phyloP scores from a whole-genome alignment of 257 asterid genomes.

The Plantago ovata region DNA sequence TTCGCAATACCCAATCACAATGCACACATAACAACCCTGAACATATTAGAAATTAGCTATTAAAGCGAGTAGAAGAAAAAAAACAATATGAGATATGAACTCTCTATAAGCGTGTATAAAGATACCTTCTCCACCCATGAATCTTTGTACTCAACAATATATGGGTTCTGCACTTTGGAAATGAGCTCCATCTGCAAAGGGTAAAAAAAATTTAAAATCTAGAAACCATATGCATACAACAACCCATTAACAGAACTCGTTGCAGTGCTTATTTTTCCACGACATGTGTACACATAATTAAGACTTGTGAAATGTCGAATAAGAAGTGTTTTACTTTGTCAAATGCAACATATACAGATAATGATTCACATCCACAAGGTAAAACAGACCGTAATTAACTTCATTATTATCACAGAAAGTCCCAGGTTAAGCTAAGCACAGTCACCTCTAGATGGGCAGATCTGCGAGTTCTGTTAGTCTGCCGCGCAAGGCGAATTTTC shows the following conservation, averaged over 20 bases:
- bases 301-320: too few species aligned
- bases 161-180: slow-evolving; percentile 69
- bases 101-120: neutral
- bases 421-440: slow-evolving; percentile 5
- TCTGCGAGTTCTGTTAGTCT: slow-evolving; percentile 93
- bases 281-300: too few species aligned
- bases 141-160: slow-evolving; percentile 93
- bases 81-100: neutral
- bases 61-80: slow-evolving; percentile 16
- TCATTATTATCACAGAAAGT: slow-evolving; percentile 1
- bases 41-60: slow-evolving; percentile 17
- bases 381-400: neutral
- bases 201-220: slow-evolving; percentile 9
- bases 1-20: slow-evolving; percentile 94
- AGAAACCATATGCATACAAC: slow-evolving; percentile 5
- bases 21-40: slow-evolving; percentile 99
- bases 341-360: too few species aligned
- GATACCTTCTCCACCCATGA: slow-evolving; percentile 99
- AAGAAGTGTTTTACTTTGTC: too few species aligned
- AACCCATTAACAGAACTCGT: slow-evolving; percentile 5
- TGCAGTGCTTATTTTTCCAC: neutral
- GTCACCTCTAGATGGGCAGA: slow-evolving; percentile 98
- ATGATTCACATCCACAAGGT: too few species aligned
- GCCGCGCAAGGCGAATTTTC: slow-evolving; percentile 98
- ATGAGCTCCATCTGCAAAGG: slow-evolving; percentile 93